A percentile compares a stretch with the other conserved stretches of the same genome.
phyloP scores from a whole-genome alignment of 1,284 basidiomycete genomes.

The Melampsora americana region DNA sequence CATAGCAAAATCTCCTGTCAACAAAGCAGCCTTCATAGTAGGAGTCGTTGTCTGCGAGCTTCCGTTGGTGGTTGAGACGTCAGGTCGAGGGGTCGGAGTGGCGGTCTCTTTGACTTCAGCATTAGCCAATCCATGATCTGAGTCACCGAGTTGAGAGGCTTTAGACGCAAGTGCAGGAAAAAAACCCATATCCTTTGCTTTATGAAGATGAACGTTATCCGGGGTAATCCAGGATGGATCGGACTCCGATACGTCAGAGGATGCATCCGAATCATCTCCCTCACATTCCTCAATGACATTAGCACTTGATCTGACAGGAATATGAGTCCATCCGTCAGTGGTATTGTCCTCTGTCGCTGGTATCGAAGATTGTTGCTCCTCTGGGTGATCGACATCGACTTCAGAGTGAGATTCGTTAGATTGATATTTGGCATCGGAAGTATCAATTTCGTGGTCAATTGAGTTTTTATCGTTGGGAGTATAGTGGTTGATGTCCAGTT shows the following conservation, averaged over 20 bases:
- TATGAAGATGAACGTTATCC: slow-evolving; percentile 77
- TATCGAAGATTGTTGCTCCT: slow-evolving; percentile 34
- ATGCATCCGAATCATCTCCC: slow-evolving; percentile 60
- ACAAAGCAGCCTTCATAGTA: slow-evolving; percentile 69
- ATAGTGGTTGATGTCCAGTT: not conserved
- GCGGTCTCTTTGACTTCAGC: slow-evolving; percentile 49
- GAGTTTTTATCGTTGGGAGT: not conserved
- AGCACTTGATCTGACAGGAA: slow-evolving; percentile 62
- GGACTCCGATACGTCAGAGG: slow-evolving; percentile 34
- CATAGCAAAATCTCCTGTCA: slow-evolving; percentile 99
- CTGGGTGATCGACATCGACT: slow-evolving; percentile 39
- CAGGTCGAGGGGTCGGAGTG: slow-evolving; percentile 55
- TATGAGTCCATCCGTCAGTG: slow-evolving; percentile 54
- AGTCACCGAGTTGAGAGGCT: slow-evolving; percentile 57
- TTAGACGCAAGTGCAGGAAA: slow-evolving; percentile 54
- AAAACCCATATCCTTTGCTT: slow-evolving; percentile 76
- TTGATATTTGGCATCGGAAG: not conserved
- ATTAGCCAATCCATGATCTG: slow-evolving; percentile 8
- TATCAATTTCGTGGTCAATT: slow-evolving; percentile 8
- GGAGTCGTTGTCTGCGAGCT: slow-evolving; percentile 47
- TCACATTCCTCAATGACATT: slow-evolving; percentile 63
- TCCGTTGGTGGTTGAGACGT: slow-evolving; percentile 54
- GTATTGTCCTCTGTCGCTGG: slow-evolving; percentile 52
- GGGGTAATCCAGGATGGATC: slow-evolving; percentile 88
- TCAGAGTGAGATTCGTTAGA: slow-evolving; percentile 22